These are phyloP conservation scores for Psilocybe cubensis DNA, from an alignment of 768 basidiomycete genomes.

Conservation along the genomic window DNA sequence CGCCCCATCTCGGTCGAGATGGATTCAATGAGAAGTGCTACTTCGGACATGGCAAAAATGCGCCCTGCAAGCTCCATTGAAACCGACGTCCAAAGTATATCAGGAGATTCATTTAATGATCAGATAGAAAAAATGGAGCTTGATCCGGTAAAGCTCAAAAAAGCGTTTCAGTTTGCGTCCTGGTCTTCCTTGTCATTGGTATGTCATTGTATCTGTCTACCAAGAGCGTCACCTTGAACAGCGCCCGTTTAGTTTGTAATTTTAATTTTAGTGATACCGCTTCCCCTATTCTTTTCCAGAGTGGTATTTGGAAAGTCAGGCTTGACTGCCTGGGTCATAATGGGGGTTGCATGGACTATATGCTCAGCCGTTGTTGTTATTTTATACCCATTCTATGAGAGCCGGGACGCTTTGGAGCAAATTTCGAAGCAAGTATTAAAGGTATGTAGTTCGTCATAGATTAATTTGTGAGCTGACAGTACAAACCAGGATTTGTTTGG, in stretches of 20 bases:
- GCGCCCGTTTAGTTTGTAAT: slow-evolving; percentile 48
- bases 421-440: slow-evolving; percentile 67
- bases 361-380: slow-evolving; percentile 76
- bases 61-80: background rate
- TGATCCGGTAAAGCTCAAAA: slow-evolving; percentile 64
- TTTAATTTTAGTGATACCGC: slow-evolving; percentile 75
- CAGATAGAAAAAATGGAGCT: slow-evolving; percentile 56
- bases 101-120: slow-evolving; percentile 39
- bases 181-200: slow-evolving; percentile 74
- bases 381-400: slow-evolving; percentile 89
- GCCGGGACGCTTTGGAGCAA: slow-evolving; percentile 61
- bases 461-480: background rate
- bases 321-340: slow-evolving; percentile 77
- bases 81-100: slow-evolving; percentile 11
- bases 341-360: slow-evolving; percentile 88
- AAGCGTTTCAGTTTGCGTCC: slow-evolving; percentile 82
- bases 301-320: slow-evolving; percentile 69
- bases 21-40: slow-evolving; percentile 19
- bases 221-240: background rate
- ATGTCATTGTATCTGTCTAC: slow-evolving; percentile 21
- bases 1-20: slow-evolving; percentile 5
- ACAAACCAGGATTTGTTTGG: background rate
- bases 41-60: background rate
- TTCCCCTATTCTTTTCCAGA: slow-evolving; percentile 85
- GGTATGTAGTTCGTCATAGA: slow-evolving; percentile 36